Evolutionary conservation across 805 yeast genomes (phyloP), one percentile per base, ranked within the genome.

Genomic region (Teunomyces cretensis): DNA sequence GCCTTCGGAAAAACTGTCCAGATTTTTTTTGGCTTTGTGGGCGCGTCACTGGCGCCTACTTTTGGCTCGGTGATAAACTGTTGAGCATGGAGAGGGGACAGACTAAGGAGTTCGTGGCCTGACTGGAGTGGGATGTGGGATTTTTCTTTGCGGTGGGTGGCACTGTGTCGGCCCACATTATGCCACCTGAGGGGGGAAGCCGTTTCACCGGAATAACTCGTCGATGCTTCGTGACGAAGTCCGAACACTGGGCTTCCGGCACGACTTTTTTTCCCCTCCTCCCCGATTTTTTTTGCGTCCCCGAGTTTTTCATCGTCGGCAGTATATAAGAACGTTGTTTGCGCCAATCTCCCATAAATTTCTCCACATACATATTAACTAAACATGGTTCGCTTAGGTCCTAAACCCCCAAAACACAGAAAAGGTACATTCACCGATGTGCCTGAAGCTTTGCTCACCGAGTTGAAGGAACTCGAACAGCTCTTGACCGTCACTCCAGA

Each of bases 301-400:
- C 38, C 38, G 28, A 35, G 38, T 16, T 35, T 35, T 35, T 35
- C 22, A 19, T 35, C 38, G 17, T 6, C 38, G 38, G 28, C 38
- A 35, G 38, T 19, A 35, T 35, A 35, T 33, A 35, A 35, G 9
- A 24, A n/a, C 22, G 22, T 16, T 5, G 12, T 14, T 17, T 24
- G 15, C 40, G 26, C 30, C 40, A 19, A 7, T 19, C 12, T n/a
- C 11, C 15, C 28, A 35, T 8, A 33, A 33, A 33, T 15, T 33
- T 33, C 26, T 33, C 15, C 36, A 11, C 12, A 33, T 15, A 33
- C 22, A 15, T 9, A 11, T 15, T 33, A 33, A 33, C 26, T 17
- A 19, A 19, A 19, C 56, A 86, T 86, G 95, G 95, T 86, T 66
- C 88, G 81, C 67, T 76, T 86, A 60, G 95, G 94, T 62, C 92